A percentile compares a stretch with the other conserved stretches of the same genome.
Conservation (phyloP, 495 filamentous ascomycete species). For the Endocarpon pusillum region DNA sequence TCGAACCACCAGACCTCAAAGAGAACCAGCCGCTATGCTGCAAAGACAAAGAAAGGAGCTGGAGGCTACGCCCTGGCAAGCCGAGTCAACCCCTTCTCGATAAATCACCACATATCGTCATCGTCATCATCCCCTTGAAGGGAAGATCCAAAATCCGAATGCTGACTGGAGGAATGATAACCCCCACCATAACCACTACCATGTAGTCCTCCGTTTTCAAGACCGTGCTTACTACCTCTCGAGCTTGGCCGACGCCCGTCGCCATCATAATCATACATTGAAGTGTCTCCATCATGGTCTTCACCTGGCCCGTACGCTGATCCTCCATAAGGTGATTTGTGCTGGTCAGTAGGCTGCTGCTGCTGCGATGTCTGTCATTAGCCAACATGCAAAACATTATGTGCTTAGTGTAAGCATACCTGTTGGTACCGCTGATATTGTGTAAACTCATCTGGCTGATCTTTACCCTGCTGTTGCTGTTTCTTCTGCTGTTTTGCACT, state of each 20-base stretch:
- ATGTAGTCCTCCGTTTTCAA: slow-evolving; percentile 30
- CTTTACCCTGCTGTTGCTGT: slow-evolving; percentile 42
- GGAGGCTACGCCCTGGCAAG: no score
- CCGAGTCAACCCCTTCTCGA: slow-evolving; percentile 9
- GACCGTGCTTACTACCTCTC: slow-evolving; percentile 30
- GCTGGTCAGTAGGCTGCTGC: slow-evolving; percentile 26
- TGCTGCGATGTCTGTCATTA: slow-evolving; percentile 30
- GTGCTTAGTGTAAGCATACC: slow-evolving; percentile 22
- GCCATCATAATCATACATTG: slow-evolving; percentile 37
- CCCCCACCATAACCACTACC: slow-evolving; percentile 24
- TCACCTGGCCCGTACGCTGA: slow-evolving; percentile 29
- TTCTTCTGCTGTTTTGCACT: slow-evolving; percentile 38
- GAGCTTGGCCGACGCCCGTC: slow-evolving; percentile 36
- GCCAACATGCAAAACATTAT: neutral
- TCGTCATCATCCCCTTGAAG: slow-evolving; percentile 32
- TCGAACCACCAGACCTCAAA: slow-evolving; percentile 11
- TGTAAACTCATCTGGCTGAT: slow-evolving; percentile 45
- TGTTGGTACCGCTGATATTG: slow-evolving; percentile 52
- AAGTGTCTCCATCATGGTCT: slow-evolving; percentile 40
- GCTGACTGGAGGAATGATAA: slow-evolving; percentile 25
- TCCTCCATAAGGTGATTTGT: slow-evolving; percentile 15
- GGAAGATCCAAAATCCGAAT: slow-evolving; percentile 33
- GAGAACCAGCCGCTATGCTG: slow-evolving; percentile 22
- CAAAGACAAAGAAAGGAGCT: slow-evolving; percentile 16
- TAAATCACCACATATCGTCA: slow-evolving; percentile 38